Percentiles rank a stretch among this genome's conserved stretches.
Conservation (phyloP, 108 stramenopile species). For the Skeletonema menzelii region DNA sequence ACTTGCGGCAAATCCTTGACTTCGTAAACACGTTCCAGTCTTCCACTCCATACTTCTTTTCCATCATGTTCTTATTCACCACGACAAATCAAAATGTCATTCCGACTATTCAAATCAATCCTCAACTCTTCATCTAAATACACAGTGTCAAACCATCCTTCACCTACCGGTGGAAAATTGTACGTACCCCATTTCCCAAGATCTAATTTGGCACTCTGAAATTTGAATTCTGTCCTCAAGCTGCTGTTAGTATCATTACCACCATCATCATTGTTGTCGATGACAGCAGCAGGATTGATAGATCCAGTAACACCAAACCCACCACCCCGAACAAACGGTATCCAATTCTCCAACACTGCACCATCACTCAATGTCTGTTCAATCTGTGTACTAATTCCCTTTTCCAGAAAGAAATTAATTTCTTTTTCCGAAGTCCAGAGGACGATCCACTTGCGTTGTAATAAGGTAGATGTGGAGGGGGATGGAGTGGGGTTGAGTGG, state of each 20-base stretch:
- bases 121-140: slow-evolving; percentile 65
- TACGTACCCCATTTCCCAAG: slow-evolving; percentile 50
- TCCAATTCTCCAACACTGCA: slow-evolving; percentile 42
- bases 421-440: slow-evolving; percentile 69
- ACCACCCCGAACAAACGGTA: slow-evolving; percentile 53
- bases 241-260: no score
- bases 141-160: slow-evolving; percentile 71
- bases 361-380: slow-evolving; percentile 45
- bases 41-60: background rate
- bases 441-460: slow-evolving; percentile 52
- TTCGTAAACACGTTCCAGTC: no score
- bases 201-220: slow-evolving; percentile 50
- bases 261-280: background rate
- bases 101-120: slow-evolving; percentile 60
- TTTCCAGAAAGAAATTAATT: slow-evolving; percentile 60
- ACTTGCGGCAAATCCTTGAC: no score
- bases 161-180: slow-evolving; percentile 57
- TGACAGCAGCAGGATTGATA: background rate
- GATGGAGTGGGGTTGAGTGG: slow-evolving; percentile 30
- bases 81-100: slow-evolving; percentile 64
- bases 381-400: slow-evolving; percentile 39
- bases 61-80: background rate
- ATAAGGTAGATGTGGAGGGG: slow-evolving; percentile 34
- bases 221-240: slow-evolving; percentile 53
- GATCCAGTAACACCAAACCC: slow-evolving; percentile 52